These are phyloP conservation scores for Puccinellia tenuiflora DNA, from an alignment of 176 grass and related monocot species.

Conservation along the genomic window DNA sequence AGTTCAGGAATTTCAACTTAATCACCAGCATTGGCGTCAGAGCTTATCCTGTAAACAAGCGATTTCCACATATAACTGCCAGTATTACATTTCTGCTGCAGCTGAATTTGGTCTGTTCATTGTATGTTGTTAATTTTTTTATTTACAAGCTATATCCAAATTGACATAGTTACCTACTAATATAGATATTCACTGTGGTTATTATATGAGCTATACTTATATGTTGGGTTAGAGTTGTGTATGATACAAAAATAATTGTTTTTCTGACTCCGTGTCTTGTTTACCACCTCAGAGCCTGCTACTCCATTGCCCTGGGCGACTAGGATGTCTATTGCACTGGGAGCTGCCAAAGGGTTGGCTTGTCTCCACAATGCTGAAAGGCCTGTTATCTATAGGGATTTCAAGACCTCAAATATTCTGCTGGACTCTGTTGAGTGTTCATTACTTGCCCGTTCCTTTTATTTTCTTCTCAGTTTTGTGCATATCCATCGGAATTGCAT, in stretches of 20 bases:
- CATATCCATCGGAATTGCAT: background rate
- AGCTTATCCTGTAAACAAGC: background rate
- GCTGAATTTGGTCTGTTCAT: background rate
- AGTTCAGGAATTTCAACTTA: background rate
- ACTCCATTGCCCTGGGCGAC: constrained; percentile 69
- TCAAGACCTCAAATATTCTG: constrained; percentile 99
- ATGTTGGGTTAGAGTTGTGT: background rate
- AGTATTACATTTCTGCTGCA: background rate
- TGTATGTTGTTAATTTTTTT: background rate
- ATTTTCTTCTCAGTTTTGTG: constrained; percentile 23
- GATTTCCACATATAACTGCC: background rate
- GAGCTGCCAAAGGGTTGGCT: constrained; percentile 92
- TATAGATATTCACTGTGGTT: background rate
- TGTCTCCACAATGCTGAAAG: constrained; percentile 91
- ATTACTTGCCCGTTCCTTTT: constrained; percentile 3
- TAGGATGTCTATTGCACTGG: constrained; percentile 91
- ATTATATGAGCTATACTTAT: background rate
- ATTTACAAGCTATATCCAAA: background rate
- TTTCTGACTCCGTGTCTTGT: background rate
- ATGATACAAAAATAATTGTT: background rate
- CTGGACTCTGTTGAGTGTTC: constrained; percentile 74
- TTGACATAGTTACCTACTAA: background rate
- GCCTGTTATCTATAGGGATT: constrained; percentile 92
- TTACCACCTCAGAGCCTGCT: constrained; percentile 47
- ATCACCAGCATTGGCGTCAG: background rate